phyloP scores from a whole-genome alignment of 2,329 filamentous ascomycete genomes.

The Verticillium longisporum region DNA sequence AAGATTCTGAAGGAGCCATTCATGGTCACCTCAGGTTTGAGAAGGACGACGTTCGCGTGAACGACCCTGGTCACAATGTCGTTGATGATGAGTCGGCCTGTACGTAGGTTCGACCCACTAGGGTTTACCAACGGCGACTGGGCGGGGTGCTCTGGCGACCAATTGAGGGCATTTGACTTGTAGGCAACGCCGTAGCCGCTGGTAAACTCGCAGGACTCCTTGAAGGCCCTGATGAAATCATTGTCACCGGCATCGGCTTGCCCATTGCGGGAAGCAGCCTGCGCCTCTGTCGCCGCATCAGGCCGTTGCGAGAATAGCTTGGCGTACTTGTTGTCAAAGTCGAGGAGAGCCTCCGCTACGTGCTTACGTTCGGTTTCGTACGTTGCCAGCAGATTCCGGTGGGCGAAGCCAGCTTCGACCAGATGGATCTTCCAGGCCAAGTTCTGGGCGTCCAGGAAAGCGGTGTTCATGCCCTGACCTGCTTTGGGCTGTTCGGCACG shows the following conservation, averaged over 20 bases:
- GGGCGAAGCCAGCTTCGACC: conserved; percentile 76
- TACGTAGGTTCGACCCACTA: conserved; percentile 55
- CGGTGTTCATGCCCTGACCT: conserved; percentile 75
- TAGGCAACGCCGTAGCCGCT: conserved; percentile 89
- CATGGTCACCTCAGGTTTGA: conserved; percentile 83
- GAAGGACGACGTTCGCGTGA: conserved; percentile 82
- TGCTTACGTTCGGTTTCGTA: conserved; percentile 83
- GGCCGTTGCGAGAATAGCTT: conserved; percentile 79
- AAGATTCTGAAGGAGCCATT: conserved; percentile 87
- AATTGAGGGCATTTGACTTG: conserved; percentile 75
- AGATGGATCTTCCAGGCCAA: conserved; percentile 94
- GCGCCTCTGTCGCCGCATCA: conserved; percentile 66
- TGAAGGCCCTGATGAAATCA: conserved; percentile 84
- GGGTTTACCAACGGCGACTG: conserved; percentile 65
- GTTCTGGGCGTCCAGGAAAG: conserved; percentile 77
- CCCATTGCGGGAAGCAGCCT: conserved; percentile 43
- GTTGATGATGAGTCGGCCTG: conserved; percentile 71
- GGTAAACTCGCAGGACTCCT: conserved; percentile 86
- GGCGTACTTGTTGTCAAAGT: conserved; percentile 85
- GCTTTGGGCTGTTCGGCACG: conserved; percentile 58
- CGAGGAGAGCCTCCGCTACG: conserved; percentile 75
- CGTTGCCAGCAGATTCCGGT: conserved; percentile 67
- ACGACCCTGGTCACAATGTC: conserved; percentile 79
- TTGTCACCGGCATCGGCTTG: conserved; percentile 49
- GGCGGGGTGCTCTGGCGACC: conserved; percentile 66